Base-by-base conservation (phyloP, 495 filamentous ascomycete species). In the Penicillium steckii region DNA sequence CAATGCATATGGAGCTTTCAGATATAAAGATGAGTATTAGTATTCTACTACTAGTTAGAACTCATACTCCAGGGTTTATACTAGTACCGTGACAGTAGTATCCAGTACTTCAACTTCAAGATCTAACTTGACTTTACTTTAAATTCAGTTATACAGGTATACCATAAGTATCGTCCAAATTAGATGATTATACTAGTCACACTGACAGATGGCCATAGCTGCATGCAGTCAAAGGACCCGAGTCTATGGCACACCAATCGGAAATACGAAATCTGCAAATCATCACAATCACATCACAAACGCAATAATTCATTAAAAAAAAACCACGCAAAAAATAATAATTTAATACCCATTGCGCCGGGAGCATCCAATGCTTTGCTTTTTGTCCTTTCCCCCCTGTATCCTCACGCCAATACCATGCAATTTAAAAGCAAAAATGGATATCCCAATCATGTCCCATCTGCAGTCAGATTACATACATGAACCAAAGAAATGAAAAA, bases 1-100 rank as follows among this genome's bases (percentile, higher is more conserved):
- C 60, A 64, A 66, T 64, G 60, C 63, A 66, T 64, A 61, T 64
- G 60, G 57, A 52, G 56, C 59, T 46, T 55, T 47, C 42, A 57
- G n/a, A n/a, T n/a, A n/a, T n/a, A n/a, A n/a, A n/a, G n/a, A n/a
- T n/a, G n/a, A n/a, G n/a, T n/a, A n/a, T n/a, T n/a, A n/a, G n/a
- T n/a, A n/a, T n/a, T n/a, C n/a, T n/a, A n/a, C n/a, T n/a, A n/a
- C n/a, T n/a, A n/a, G n/a, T n/a, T n/a, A n/a, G n/a, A n/a, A n/a
- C n/a, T n/a, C n/a, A n/a, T n/a, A n/a, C n/a, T n/a, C n/a, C n/a
- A n/a, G n/a, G n/a, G n/a, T n/a, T n/a, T 10, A 27, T 15, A 48
- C 25, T 24, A 45, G 19, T 43, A 43, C 9, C n/a, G 15, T 18
- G 19, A 9, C 9, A 32, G 8, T 10, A 1, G 29, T 13, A n/a